Conservation (phyloP, 306 rosid genomes). For the Trifolium repens region DNA sequence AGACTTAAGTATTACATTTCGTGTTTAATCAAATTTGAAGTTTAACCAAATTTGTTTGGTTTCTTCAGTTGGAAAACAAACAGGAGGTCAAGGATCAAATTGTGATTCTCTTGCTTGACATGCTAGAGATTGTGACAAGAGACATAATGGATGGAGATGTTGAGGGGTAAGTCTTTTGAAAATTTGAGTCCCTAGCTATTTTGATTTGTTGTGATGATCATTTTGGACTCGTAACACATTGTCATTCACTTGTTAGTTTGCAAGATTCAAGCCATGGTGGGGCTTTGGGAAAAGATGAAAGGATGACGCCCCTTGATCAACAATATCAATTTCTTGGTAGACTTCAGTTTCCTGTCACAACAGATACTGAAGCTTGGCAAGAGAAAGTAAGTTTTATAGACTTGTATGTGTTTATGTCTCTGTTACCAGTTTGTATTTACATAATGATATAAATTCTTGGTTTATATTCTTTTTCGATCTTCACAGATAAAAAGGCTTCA, state of each 20-base stretch:
- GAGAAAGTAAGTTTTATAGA: slow-evolving; percentile 69
- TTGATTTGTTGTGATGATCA: slow-evolving; percentile 20
- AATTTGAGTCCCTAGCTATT: slow-evolving; percentile 18
- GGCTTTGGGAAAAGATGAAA: slow-evolving; percentile 61
- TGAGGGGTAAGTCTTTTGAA: slow-evolving; percentile 58
- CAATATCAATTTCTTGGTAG: slow-evolving; percentile 63
- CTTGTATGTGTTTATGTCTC: slow-evolving; percentile 14
- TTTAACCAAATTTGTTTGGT: slow-evolving; percentile 35
- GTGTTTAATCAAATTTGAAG: slow-evolving; percentile 20
- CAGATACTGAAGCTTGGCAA: slow-evolving; percentile 81
- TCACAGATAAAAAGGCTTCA: slow-evolving; percentile 83
- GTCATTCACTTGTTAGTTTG: slow-evolving; percentile 54
- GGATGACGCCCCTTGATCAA: slow-evolving; percentile 71
- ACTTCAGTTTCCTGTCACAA: slow-evolving; percentile 68
- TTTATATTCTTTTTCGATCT: slow-evolving; percentile 43
- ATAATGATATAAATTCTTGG: slow-evolving; percentile 27
- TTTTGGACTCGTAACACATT: slow-evolving; percentile 30
- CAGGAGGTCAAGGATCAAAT: slow-evolving; percentile 76
- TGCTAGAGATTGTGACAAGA: slow-evolving; percentile 92
- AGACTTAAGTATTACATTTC: slow-evolving; percentile 36
- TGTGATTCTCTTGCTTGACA: slow-evolving; percentile 90
- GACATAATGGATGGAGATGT: slow-evolving; percentile 87
- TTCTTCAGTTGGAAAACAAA: slow-evolving; percentile 63
- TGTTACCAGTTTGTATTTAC: slow-evolving; percentile 11
- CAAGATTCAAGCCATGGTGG: slow-evolving; percentile 85